A percentile compares a stretch with the other conserved stretches of the same genome.
Evolutionary conservation across 2,329 filamentous ascomycete genomes (phyloP).

Genomic region (Alternaria gansuensis): DNA sequence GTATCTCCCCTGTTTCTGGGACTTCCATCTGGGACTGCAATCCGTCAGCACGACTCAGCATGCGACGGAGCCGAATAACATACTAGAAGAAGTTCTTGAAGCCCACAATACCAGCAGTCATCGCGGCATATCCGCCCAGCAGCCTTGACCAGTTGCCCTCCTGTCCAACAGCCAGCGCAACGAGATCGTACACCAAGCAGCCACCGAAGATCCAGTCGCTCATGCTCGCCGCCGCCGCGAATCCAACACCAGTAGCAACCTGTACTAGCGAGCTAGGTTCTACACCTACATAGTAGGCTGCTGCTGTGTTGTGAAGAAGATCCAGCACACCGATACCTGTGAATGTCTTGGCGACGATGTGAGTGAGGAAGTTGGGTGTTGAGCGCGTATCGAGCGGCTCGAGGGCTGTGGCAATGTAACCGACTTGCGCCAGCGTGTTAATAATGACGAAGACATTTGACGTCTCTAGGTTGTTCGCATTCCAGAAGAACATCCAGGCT

Average conservation of each 20-base stretch:
- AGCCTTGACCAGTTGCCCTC: slow-evolving; percentile 61
- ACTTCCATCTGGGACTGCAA: slow-evolving; percentile 39
- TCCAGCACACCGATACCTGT: slow-evolving; percentile 69
- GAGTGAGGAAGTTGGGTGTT: slow-evolving; percentile 64
- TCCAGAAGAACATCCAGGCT: slow-evolving; percentile 72
- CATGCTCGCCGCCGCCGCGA: slow-evolving; percentile 58
- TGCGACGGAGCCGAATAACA: slow-evolving; percentile 6
- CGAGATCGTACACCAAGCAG: slow-evolving; percentile 67
- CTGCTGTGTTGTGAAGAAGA: slow-evolving; percentile 66
- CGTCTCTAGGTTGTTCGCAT: slow-evolving; percentile 59
- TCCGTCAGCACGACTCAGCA: slow-evolving; percentile 30
- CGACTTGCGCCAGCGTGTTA: slow-evolving; percentile 65
- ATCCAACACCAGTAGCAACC: slow-evolving; percentile 63
- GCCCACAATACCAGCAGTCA: slow-evolving; percentile 63
- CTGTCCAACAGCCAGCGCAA: slow-evolving; percentile 65
- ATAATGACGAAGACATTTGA: slow-evolving; percentile 65
- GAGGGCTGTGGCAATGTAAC: slow-evolving; percentile 62
- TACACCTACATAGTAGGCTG: slow-evolving; percentile 63
- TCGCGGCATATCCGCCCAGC: slow-evolving; percentile 62
- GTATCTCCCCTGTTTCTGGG: slow-evolving; percentile 31
- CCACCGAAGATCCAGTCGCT: slow-evolving; percentile 70
- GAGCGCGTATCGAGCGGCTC: slow-evolving; percentile 61
- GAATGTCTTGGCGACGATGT: slow-evolving; percentile 67
- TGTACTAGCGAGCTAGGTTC: slow-evolving; percentile 60
- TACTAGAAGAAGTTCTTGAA: slow-evolving; percentile 64